Percentiles rank a stretch among this genome's conserved stretches.
These are phyloP conservation scores for Fusarium temperatum DNA, from an alignment of 2,329 filamentous ascomycete species.

Conservation along the genomic window DNA sequence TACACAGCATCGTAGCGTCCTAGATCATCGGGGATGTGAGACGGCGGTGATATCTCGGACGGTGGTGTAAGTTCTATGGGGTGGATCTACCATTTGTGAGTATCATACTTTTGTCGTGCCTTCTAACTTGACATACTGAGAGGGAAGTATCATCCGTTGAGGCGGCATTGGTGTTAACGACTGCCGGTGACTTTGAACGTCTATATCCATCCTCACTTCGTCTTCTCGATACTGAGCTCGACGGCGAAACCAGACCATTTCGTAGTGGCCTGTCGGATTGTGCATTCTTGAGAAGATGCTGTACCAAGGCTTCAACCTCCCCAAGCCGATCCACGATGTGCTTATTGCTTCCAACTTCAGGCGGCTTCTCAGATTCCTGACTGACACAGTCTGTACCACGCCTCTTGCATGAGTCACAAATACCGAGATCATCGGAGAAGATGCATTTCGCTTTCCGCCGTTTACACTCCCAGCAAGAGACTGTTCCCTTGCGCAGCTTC, in stretches of 20 bases:
- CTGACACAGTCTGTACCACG: constrained; percentile 56
- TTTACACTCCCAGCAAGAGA: constrained; percentile 68
- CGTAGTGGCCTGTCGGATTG: neutral
- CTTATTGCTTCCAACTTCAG: constrained; percentile 18
- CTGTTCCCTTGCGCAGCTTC: constrained; percentile 62
- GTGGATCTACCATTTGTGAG: neutral
- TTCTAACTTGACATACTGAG: neutral
- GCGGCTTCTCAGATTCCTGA: constrained; percentile 55
- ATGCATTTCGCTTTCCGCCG: constrained; percentile 62
- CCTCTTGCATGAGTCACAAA: constrained; percentile 57
- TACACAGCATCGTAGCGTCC: constrained; percentile 40
- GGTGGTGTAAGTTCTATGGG: neutral
- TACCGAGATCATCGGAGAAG: constrained; percentile 49
- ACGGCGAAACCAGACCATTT: neutral
- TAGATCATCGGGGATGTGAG: neutral
- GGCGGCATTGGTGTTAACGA: neutral
- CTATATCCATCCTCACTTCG: neutral
- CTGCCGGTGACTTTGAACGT: neutral
- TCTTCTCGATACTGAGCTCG: neutral
- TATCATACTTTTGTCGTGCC: accelerated
- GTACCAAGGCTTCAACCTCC: constrained; percentile 50
- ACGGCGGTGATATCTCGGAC: neutral
- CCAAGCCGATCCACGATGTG: constrained; percentile 44
- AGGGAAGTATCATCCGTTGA: no score
- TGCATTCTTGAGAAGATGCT: constrained; percentile 37